Evolutionary conservation across 2,329 filamentous ascomycete genomes (phyloP).

Genomic region (Penicillium paneum): DNA sequence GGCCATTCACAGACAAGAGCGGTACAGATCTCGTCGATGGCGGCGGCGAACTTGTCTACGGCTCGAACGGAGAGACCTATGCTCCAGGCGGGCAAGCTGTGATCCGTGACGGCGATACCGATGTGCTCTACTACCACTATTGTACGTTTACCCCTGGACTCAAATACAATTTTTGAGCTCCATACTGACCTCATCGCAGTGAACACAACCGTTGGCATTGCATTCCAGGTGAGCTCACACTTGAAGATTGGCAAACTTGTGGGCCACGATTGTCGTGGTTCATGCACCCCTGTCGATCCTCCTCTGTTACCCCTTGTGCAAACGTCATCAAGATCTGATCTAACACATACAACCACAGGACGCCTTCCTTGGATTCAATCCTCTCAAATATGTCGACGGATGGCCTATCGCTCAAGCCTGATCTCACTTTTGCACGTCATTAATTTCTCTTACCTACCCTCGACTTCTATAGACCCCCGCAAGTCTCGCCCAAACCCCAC

Average conservation of each 20-base stretch:
- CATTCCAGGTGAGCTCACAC: conserved; percentile 27
- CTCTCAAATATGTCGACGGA: conserved; percentile 31
- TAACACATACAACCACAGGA: conserved; percentile 26
- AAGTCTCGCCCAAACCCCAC: background rate
- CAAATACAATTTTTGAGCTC: background rate
- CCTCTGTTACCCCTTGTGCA: conserved; percentile 15
- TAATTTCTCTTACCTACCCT: background rate
- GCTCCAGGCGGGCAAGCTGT: conserved; percentile 65
- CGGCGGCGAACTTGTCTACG: conserved; percentile 61
- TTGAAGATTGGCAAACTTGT: conserved; percentile 8
- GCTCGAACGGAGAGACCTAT: conserved; percentile 59
- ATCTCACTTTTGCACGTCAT: conserved; percentile 2
- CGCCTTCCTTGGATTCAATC: conserved; percentile 32
- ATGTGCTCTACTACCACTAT: conserved; percentile 38
- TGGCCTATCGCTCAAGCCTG: conserved; percentile 30
- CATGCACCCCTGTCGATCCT: conserved; percentile 18
- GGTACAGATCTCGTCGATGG: conserved; percentile 52
- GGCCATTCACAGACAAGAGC: conserved; percentile 56
- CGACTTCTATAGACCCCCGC: background rate
- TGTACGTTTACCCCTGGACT: conserved; percentile 19
- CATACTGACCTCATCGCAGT: conserved; percentile 19
- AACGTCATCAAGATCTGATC: conserved; percentile 4
- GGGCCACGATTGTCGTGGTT: conserved; percentile 6
- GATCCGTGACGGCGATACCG: conserved; percentile 45
- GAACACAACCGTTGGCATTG: conserved; percentile 30